Percentiles rank a stretch among this genome's conserved stretches.
Conservation (phyloP, 192 early-diverging fungal species). For the Radiomyces spectabilis region DNA sequence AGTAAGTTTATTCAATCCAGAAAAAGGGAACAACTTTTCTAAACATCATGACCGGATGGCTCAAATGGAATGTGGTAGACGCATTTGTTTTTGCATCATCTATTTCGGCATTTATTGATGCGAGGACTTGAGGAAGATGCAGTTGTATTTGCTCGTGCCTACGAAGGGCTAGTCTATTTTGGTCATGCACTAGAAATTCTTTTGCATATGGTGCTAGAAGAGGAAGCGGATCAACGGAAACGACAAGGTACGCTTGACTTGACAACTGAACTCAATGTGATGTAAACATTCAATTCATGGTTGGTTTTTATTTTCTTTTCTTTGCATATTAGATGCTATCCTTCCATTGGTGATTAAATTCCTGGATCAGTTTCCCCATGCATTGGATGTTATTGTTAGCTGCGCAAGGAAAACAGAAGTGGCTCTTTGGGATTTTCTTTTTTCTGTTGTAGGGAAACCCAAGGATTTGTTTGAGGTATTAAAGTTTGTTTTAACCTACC, state of each 20-base stretch:
- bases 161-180: slow-evolving; percentile 78
- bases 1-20: no score
- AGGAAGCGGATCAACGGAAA: slow-evolving; percentile 54
- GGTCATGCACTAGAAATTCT: slow-evolving; percentile 89
- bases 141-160: slow-evolving; percentile 58
- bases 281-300: no score
- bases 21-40: no score
- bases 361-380: slow-evolving; percentile 71
- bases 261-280: no score
- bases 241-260: not conserved
- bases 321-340: slow-evolving; percentile 34
- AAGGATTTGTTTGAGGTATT: slow-evolving; percentile 76
- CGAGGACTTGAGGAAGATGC: slow-evolving; percentile 53
- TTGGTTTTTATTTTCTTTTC: not conserved
- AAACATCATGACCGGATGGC: no score
- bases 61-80: no score
- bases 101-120: slow-evolving; percentile 54
- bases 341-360: slow-evolving; percentile 68
- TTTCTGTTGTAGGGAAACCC: slow-evolving; percentile 78
- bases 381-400: slow-evolving; percentile 84
- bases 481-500: no score
- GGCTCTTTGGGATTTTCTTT: slow-evolving; percentile 83
- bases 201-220: slow-evolving; percentile 80
- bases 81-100: slow-evolving; percentile 67
- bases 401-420: slow-evolving; percentile 98